These are phyloP conservation scores for Neolentinus lepideus DNA, from an alignment of 1,284 basidiomycete genomes.

Conservation along the genomic window DNA sequence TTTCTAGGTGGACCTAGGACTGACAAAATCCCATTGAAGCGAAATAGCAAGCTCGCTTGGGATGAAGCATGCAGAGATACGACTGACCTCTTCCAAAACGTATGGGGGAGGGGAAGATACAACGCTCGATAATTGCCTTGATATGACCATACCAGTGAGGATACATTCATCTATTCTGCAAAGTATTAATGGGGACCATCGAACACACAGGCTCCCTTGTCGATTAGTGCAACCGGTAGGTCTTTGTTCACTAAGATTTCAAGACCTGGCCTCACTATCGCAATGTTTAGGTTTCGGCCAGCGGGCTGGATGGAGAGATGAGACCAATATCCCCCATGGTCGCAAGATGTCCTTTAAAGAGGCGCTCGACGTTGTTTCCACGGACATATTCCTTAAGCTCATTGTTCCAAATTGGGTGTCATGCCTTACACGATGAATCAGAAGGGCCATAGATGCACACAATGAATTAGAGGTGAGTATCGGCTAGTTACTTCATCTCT, in stretches of 20 bases:
- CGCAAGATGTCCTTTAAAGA: slow-evolving; percentile 19
- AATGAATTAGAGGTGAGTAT: slow-evolving; percentile 34
- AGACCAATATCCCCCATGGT: slow-evolving; percentile 7
- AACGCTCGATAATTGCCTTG: background rate
- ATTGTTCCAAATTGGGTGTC: slow-evolving; percentile 33
- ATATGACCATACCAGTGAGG: slow-evolving; percentile 1
- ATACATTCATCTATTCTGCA: background rate
- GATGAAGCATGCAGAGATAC: background rate
- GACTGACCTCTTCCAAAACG: background rate
- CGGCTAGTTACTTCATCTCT: background rate
- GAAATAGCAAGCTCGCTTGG: slow-evolving; percentile 3
- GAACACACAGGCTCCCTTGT: background rate
- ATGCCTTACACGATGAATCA: slow-evolving; percentile 24
- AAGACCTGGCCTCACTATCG: too few species aligned
- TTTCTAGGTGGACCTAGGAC: too few species aligned
- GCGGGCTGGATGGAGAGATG: slow-evolving; percentile 11
- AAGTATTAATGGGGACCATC: too few species aligned
- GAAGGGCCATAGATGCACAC: slow-evolving; percentile 26
- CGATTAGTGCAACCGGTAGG: background rate
- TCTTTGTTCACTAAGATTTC: too few species aligned
- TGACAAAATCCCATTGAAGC: too few species aligned
- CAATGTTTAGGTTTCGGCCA: background rate
- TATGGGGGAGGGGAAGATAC: background rate
- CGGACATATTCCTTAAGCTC: slow-evolving; percentile 31
- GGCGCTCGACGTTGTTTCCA: slow-evolving; percentile 38